Evolutionary conservation across 2,329 filamentous ascomycete species (phyloP), one percentile per base, ranked within the genome.

Genomic region (Magnaporthiopsis rhizophila): DNA sequence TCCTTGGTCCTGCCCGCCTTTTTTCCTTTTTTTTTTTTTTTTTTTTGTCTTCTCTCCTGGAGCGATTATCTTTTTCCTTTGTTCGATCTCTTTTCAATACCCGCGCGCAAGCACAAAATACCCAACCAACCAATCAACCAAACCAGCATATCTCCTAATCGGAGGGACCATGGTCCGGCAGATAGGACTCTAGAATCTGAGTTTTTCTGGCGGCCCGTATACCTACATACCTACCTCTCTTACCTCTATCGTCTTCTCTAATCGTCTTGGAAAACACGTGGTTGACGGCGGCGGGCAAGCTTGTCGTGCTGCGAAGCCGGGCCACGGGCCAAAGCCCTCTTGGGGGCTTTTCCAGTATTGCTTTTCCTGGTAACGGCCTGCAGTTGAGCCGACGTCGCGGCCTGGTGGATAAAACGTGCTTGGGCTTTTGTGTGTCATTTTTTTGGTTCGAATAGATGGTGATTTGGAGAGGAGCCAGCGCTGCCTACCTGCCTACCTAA

Each of bases 1-100:
- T 30, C 30, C 30, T 36, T 36, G 34, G 50, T 63, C 57, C 64
- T 62, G 36, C 59, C 63, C 68, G 66, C 63, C 61, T 63, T 62
- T 50, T 63, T 61, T 36, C 56, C 63, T 61, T 63, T 61, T 36
- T 58, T 58, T 63, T 63, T 61, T 36, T 58, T 63, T 61, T 63
- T 61, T 36, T 58, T 58, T 63, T 30, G 50, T 53, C 58, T 53
- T 26, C 30, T 36, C 34, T 56, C 21, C 15, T 59, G 56, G 59
- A 34, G 21, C 13, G 56, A 3, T 21, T 62, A 15, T 50, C 38
- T 24, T 26, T 64, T 64, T 59, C 59, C 28, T 26, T 18, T 12
- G 32, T 45, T 59, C 28, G 32, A 57, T 61, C 62, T 59, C 7
- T n/a, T 60, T 56, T 59, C 28, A 28, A 21, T 61, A n/a, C 45